Evolutionary conservation across 1,284 basidiomycete species (phyloP), one percentile per base, ranked within the genome.

Genomic region (Cutaneotrichosporon spelunceum): DNA sequence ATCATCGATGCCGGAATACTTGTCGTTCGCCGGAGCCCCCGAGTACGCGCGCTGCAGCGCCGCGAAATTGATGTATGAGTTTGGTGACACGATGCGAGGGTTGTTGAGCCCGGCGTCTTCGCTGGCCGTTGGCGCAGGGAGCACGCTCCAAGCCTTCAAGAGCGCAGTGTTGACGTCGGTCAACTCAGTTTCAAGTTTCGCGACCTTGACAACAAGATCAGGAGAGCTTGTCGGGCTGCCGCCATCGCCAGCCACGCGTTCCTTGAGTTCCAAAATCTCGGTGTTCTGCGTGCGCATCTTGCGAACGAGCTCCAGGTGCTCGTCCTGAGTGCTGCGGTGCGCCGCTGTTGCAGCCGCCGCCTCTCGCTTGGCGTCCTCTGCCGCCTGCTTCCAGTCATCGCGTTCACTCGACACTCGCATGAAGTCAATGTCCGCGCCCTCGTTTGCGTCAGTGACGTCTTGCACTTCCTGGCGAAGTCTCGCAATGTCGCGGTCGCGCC

Each of bases 101-200:
- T 81, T 72, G 16, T 82, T 81, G 59, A 90, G 83, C 5, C 73
- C 72, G 66, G 87, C 88, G 56, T 84, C 80, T 2, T 85, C 86
- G 42, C 91, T 87, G 21, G 86, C 83, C 74, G 89, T 87, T 6
- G 88, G 86, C 1, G 89, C 88, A 8, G 92, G 91, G 0, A 94
- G 84, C 36, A 87, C 81, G 4, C 82, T 76, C 91, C 91, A 94
- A n/a, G 93, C 69, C 7, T 88, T 85, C 53, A 84, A 83, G 33
- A 94, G 83, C 27, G 87, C 76, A 3, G 85, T 79, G 50, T 86
- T 80, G 61, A 90, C 81, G n/a, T 83, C 81, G 26, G 82, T 81
- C 13, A 84, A 81, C 56, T 89, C 87, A 27, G 68, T 30, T 19
- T 72, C 70, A 14, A 76, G 65, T 4, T 61, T 64, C 10, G 73